Conservation (phyloP, 1,284 basidiomycete species). For the Trametes sp. region DNA sequence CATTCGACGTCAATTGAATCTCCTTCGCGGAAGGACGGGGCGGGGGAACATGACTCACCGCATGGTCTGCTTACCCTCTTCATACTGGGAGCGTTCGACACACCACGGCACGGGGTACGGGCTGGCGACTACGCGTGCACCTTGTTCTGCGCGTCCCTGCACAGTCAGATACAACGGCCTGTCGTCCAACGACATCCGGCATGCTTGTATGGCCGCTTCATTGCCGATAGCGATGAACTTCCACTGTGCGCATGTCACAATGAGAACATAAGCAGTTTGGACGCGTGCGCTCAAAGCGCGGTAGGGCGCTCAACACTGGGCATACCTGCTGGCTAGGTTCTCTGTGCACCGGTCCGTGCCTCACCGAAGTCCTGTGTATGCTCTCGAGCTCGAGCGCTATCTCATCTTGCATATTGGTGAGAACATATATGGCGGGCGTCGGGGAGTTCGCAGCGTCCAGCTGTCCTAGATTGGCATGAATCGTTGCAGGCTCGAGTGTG, state of each 20-base stretch:
- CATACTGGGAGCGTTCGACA: not conserved
- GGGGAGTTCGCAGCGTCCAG: too few species aligned
- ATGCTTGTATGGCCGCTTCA: not conserved
- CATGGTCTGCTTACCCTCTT: not conserved
- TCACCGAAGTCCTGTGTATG: not conserved
- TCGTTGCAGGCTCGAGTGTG: too few species aligned
- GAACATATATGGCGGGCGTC: not conserved
- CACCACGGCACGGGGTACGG: slow-evolving; percentile 2
- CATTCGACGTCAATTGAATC: not conserved
- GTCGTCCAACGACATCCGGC: not conserved
- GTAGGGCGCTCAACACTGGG: too few species aligned
- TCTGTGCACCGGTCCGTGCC: not conserved
- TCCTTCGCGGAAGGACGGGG: not conserved
- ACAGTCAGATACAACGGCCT: slow-evolving; percentile 4
- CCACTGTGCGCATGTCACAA: not conserved
- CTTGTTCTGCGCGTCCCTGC: not conserved
- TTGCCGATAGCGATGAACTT: not conserved
- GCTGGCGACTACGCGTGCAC: not conserved
- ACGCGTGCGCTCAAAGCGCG: too few species aligned
- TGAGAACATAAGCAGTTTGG: too few species aligned
- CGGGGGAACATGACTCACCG: not conserved
- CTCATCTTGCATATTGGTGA: not conserved
- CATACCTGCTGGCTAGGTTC: not conserved
- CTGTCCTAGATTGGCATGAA: not conserved
- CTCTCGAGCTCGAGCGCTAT: not conserved